A percentile compares a stretch with the other conserved stretches of the same genome.
Evolutionary conservation across 2,329 filamentous ascomycete species (phyloP).

Genomic region (Ploettnerulaceae sp.): DNA sequence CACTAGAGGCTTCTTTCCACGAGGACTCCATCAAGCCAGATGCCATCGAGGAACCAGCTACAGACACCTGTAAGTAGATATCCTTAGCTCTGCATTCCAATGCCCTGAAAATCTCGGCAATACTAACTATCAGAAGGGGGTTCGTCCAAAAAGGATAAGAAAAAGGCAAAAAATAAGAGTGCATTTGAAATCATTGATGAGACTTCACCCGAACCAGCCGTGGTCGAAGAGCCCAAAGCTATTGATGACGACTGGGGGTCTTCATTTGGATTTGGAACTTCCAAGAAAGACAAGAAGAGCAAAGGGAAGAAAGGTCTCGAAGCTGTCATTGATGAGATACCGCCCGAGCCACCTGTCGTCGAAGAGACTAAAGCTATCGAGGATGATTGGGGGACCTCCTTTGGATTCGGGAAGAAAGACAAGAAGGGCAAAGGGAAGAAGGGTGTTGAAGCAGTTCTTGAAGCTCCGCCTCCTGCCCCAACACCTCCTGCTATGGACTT

Average conservation of each 20-base stretch:
- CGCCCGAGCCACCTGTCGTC: conserved; percentile 39
- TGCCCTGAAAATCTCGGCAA: too few species aligned
- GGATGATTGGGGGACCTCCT: conserved; percentile 39
- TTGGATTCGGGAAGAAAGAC: conserved; percentile 38
- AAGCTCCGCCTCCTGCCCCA: conserved; percentile 45
- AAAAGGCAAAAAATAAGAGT: conserved; percentile 51
- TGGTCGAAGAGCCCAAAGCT: conserved; percentile 42
- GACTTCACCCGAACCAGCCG: conserved; percentile 39
- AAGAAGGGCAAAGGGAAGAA: conserved; percentile 39
- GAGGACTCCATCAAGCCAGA: conserved; percentile 40
- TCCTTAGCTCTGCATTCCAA: too few species aligned
- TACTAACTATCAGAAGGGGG: too few species aligned
- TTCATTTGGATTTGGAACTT: conserved; percentile 36
- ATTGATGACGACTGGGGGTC: conserved; percentile 42
- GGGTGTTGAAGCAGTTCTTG: conserved; percentile 41
- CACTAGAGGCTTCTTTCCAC: conserved; percentile 23
- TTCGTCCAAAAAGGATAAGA: conserved; percentile 42
- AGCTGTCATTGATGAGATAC: conserved; percentile 42
- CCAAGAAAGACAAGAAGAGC: conserved; percentile 40
- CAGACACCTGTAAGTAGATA: conserved; percentile 33
- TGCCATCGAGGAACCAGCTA: conserved; percentile 44
- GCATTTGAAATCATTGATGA: conserved; percentile 44
- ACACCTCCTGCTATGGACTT: conserved; percentile 45
- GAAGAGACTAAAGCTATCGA: conserved; percentile 42
- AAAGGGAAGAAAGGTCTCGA: conserved; percentile 40